phyloP scores from a whole-genome alignment of 371 early-diverging fungal genomes.

The Catenaria anguillulae region DNA sequence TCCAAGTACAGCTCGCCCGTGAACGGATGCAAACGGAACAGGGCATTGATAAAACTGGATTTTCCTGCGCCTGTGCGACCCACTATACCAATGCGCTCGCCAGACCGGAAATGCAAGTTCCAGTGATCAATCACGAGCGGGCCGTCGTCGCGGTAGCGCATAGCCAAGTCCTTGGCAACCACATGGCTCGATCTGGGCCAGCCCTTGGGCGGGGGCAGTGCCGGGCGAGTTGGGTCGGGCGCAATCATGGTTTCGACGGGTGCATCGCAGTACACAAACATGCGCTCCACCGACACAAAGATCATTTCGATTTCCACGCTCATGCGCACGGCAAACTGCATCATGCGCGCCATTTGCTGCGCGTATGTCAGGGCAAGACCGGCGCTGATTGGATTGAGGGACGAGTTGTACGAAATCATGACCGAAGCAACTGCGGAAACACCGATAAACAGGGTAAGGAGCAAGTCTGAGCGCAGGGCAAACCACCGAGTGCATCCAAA shows the following conservation, averaged over 20 bases:
- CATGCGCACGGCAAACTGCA: slow-evolving; percentile 61
- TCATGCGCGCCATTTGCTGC: slow-evolving; percentile 17
- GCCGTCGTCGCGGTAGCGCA: slow-evolving; percentile 22
- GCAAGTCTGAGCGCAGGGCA: slow-evolving; percentile 6
- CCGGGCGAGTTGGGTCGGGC: slow-evolving; percentile 16
- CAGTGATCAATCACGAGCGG: slow-evolving; percentile 21
- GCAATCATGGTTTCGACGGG: slow-evolving; percentile 41
- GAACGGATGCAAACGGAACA: slow-evolving; percentile 62
- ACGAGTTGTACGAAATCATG: background rate
- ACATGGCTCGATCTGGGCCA: slow-evolving; percentile 28
- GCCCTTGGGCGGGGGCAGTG: slow-evolving; percentile 1
- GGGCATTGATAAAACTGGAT: slow-evolving; percentile 50
- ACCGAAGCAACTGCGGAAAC: slow-evolving; percentile 1
- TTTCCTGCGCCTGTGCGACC: slow-evolving; percentile 9
- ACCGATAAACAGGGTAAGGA: background rate
- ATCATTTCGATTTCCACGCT: slow-evolving; percentile 69
- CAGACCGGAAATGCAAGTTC: slow-evolving; percentile 12
- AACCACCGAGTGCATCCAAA: slow-evolving; percentile 6
- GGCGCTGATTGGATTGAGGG: slow-evolving; percentile 37
- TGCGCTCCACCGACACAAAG: slow-evolving; percentile 72
- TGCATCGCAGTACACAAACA: slow-evolving; percentile 50
- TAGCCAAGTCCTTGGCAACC: slow-evolving; percentile 18
- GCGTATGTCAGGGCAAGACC: slow-evolving; percentile 61
- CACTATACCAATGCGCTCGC: slow-evolving; percentile 26
- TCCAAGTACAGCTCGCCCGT: slow-evolving; percentile 60